phyloP scores from a whole-genome alignment of 257 asterid genomes.

The Solanum piurae region DNA sequence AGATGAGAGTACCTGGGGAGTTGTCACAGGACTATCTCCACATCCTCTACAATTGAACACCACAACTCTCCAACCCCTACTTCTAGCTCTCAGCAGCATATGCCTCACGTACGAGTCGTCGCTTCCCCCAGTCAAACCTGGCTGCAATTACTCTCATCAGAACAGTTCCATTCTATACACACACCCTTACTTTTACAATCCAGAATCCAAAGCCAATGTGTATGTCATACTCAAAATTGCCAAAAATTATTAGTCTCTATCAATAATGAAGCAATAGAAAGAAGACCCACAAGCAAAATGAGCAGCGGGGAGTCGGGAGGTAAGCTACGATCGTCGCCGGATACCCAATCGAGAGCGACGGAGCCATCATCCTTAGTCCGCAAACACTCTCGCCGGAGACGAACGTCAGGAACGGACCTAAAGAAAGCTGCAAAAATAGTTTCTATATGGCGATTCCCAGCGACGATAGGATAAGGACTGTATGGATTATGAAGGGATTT shows the following conservation, averaged over 20 bases:
- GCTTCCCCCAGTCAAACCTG: slow-evolving; percentile 98
- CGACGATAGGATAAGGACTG: slow-evolving; percentile 47
- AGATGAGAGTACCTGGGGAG: slow-evolving; percentile 57
- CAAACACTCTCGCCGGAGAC: slow-evolving; percentile 74
- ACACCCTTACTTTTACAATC: background rate
- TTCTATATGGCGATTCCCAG: slow-evolving; percentile 70
- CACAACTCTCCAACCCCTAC: slow-evolving; percentile 72
- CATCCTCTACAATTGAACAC: slow-evolving; percentile 95
- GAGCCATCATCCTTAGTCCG: slow-evolving; percentile 72
- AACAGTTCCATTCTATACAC: background rate
- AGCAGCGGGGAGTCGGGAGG: slow-evolving; percentile 62
- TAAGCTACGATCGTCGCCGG: slow-evolving; percentile 45
- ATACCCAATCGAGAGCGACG: slow-evolving; percentile 78
- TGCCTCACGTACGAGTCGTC: slow-evolving; percentile 77
- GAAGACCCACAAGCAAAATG: slow-evolving; percentile 63
- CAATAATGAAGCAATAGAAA: background rate
- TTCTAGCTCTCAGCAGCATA: slow-evolving; percentile 76
- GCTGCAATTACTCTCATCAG: slow-evolving; percentile 46
- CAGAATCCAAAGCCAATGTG: background rate
- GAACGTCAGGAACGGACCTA: slow-evolving; percentile 64
- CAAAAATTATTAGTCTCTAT: background rate
- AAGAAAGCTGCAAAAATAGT: slow-evolving; percentile 80
- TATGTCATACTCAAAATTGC: background rate
- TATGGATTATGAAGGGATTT: slow-evolving; percentile 45
- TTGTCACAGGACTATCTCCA: slow-evolving; percentile 82